Base-by-base conservation (phyloP, 202 grass and related monocot species). In the Musa balbisiana region DNA sequence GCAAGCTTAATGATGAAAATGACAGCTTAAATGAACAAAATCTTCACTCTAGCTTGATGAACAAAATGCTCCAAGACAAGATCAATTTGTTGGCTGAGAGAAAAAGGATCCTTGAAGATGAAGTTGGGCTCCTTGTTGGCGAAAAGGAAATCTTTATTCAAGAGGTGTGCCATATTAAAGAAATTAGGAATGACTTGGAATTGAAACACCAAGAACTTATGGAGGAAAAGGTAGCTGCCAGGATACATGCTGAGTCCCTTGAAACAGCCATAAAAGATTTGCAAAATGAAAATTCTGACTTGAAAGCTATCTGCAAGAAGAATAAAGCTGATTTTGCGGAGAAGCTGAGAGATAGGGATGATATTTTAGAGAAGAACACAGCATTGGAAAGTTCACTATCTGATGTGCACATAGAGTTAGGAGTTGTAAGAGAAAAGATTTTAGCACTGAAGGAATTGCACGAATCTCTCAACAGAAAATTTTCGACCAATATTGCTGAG, bases 1-100 rank as follows among this genome's bases (percentile, higher is more conserved):
- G 58, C 81, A 87, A 92, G 53, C 70, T 86, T 75, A 86, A 88
- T 76, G 88, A 86, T 60, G 83, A 99, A 86, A 75, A 74, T 54
- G 69, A 85, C 26, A 79, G 52, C 70, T 81, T 99, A 83, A 88
- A 83, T 8, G 78, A 92, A 82, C 85, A 87, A 78, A 95, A 92
- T 52, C 23, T 55, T 52, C 83, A 87, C 56, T 92, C 81, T 11
- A 78, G 84, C 65, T 74, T 82, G 68, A 85, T 85, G 55, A 85
- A 90, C 78, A 86, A 89, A 76, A 76, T 89, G 58, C 77, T 83
- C 15, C 66, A 83, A 52, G 59, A 64, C 49, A 79, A 78, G 73
- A 53, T 83, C 27, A 75, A 69, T 62, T 78, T 73, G 51, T 54
- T 80, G 65, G 74, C 80, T 56, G 85, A 79, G 53, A 73, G 21